phyloP scores from a whole-genome alignment of 306 rosid genomes.

The Casuarina equisetifolia region DNA sequence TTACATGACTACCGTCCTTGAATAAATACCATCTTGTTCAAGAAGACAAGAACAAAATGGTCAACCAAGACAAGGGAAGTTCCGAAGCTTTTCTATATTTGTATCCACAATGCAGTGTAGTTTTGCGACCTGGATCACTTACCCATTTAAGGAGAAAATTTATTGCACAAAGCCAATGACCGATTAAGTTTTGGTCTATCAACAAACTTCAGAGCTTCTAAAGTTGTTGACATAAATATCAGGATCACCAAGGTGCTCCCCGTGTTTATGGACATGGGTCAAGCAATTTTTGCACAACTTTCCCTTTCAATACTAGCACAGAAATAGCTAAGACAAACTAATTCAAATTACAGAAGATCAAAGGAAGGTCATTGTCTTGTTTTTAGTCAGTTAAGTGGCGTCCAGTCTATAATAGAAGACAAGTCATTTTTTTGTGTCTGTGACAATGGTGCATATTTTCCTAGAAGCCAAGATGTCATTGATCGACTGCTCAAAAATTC shows the following conservation, averaged over 20 bases:
- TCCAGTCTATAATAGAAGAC: not conserved
- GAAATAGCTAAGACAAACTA: not conserved
- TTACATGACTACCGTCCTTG: not conserved
- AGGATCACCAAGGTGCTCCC: not conserved
- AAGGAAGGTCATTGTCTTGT: not conserved
- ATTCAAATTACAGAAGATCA: not conserved
- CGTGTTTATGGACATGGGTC: not conserved
- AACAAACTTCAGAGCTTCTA: not conserved
- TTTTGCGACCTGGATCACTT: not conserved
- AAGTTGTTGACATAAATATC: not conserved
- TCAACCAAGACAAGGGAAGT: not conserved
- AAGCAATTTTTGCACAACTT: not conserved
- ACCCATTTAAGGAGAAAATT: not conserved
- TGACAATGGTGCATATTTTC: not conserved
- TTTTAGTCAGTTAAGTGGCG: not conserved
- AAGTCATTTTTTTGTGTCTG: not conserved
- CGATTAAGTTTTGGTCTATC: not conserved
- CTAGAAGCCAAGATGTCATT: not conserved
- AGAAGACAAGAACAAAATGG: not conserved
- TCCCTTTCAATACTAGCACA: not conserved
- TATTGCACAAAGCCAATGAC: not conserved
- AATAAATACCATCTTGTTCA: not conserved
- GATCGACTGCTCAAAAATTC: not conserved
- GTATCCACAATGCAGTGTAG: not conserved
- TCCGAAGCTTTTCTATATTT: not conserved